Base-by-base conservation (phyloP, 306 rosid genomes). In the Gleditsia sinensis region DNA sequence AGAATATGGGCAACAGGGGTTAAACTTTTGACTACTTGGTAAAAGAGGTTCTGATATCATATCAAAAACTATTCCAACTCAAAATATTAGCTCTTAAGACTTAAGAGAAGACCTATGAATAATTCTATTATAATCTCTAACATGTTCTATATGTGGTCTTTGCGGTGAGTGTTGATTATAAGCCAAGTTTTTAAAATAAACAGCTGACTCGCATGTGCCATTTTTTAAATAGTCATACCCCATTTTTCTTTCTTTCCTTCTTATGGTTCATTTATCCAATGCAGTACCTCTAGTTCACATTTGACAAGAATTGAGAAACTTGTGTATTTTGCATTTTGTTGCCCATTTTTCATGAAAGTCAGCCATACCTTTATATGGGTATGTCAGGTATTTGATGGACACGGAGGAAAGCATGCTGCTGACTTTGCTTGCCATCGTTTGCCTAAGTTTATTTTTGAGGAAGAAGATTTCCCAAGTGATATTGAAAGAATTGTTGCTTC, bases 321-420 rank as follows among this genome's bases (percentile, higher is more conserved):
- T 51, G 76, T 75, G 48, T 17, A 69, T 42, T 57, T 33, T 70
- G 67, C 79, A 65, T 71, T 74, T 74, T 80, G 42, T 71, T 70
- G 68, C 71, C 71, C 53, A 42, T 37, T 64, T 42, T 12, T 62
- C 51, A 37, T 56, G 17, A 33, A 77, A 77, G 50, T 84, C 37
- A 33, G 42, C 14, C 5, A 50, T 55, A 36, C 64, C 76, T 12
- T 54, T 45, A 51, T 54, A 71, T 81, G 83, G 30, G 70, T 53
- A 69, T 81, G 28, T 81, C 84, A 90, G 94, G 89, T 90, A 24
- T 92, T 92, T 79, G 96, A 92, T 86, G 98, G 98, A 58, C 98
- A 92, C 72, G 98, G 98, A 20, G 98, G 96, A 51, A 90, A 87
- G 88, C 93, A 92, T 81, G 98, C 98, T 24, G 96, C 98, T 24